Evolutionary conservation across 352 stramenopile species (phyloP).

Genomic region (Globisporangium mamillatum): DNA sequence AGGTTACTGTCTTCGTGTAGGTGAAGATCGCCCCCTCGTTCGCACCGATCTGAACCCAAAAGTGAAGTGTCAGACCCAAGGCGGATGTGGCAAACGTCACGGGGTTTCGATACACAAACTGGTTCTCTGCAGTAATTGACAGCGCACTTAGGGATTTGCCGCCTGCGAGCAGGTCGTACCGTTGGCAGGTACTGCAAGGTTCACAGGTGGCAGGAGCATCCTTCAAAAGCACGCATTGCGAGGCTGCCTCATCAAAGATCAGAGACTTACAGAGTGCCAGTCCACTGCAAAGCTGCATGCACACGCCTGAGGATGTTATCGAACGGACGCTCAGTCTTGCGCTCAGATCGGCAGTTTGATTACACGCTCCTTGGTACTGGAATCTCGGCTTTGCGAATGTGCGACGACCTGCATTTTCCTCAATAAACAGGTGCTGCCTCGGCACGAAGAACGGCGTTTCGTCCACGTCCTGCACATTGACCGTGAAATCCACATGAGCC

Average conservation of each 20-base stretch:
- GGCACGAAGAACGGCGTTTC: conserved; percentile 34
- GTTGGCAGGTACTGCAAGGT: conserved; percentile 10
- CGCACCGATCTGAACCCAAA: conserved; percentile 21
- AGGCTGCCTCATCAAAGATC: conserved; percentile 4
- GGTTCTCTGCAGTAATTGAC: conserved; percentile 1
- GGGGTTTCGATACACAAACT: conserved; percentile 1
- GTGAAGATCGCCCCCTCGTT: conserved; percentile 29
- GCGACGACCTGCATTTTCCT: conserved; percentile 22
- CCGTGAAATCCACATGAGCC: conserved; percentile 8
- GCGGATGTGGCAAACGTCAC: not conserved
- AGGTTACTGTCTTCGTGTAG: conserved; percentile 19
- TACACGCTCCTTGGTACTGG: conserved; percentile 17
- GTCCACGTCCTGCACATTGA: conserved; percentile 40
- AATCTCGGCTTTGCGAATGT: conserved; percentile 26
- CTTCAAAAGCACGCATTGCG: conserved; percentile 5
- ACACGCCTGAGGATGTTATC: not conserved
- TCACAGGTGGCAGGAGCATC: not conserved
- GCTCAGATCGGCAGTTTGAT: not conserved
- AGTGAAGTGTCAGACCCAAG: conserved; percentile 23
- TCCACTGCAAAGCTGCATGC: conserved; percentile 4
- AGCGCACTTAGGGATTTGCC: conserved; percentile 3
- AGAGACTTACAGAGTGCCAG: conserved; percentile 1
- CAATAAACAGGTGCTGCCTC: conserved; percentile 39
- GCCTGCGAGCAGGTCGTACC: not conserved
- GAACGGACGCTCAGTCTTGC: not conserved